Conservation (phyloP, 228 moss, liverwort and hornwort genomes). For the Sphagnum fallax region DNA sequence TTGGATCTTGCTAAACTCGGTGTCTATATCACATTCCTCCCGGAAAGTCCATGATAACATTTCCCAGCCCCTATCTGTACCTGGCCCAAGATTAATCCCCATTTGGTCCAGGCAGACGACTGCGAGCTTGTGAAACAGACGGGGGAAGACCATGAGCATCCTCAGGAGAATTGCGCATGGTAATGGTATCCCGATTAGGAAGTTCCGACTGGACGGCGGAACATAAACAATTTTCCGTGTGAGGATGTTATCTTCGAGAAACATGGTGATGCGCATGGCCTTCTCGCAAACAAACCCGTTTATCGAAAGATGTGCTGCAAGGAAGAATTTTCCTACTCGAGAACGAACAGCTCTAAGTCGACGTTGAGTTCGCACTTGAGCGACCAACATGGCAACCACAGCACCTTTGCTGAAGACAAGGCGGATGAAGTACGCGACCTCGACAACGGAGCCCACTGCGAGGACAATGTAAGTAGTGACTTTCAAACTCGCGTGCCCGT, state of each 20-base stretch:
- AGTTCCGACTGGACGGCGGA: no score
- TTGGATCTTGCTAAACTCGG: no score
- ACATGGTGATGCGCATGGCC: background rate
- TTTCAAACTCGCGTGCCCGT: background rate
- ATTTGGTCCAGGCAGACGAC: no score
- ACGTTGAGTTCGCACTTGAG: constrained; percentile 5
- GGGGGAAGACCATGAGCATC: no score
- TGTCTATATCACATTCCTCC: no score
- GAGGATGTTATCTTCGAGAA: background rate
- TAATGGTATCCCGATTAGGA: no score
- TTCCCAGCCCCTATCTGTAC: no score
- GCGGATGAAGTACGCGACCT: background rate
- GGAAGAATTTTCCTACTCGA: background rate
- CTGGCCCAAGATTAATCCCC: no score
- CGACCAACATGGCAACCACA: constrained; percentile 8
- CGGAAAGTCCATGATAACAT: no score
- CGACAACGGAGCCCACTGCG: constrained; percentile 1
- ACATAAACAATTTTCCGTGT: background rate
- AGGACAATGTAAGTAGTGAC: constrained; percentile 3
- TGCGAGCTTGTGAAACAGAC: no score
- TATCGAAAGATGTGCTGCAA: background rate
- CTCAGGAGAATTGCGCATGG: no score
- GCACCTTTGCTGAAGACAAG: constrained; percentile 11
- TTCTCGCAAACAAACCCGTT: background rate
- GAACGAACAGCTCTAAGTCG: background rate